Evolutionary conservation across 257 asterid genomes (phyloP).

Genomic region (Nemophila menziesii): DNA sequence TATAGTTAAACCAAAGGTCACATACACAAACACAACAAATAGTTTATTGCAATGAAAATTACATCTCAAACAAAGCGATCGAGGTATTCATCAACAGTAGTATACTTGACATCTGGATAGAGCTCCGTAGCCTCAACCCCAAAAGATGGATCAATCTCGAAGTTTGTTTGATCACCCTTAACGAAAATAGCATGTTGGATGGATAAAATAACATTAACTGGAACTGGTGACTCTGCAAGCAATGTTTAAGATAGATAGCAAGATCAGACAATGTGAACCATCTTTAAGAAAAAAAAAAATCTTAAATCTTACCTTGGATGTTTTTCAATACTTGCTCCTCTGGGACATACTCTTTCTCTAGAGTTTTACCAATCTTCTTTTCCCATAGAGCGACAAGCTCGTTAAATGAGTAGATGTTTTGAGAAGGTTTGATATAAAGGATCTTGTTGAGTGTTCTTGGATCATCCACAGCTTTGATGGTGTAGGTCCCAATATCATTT

Average conservation of each 20-base stretch:
- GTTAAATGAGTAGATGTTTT: conserved; percentile 35
- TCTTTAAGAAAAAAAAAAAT: conserved; percentile 17
- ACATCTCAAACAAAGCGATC: conserved; percentile 16
- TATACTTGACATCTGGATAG: conserved; percentile 14
- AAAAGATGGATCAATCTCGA: conserved; percentile 15
- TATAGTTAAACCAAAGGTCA: not conserved
- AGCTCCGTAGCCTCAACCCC: conserved; percentile 18
- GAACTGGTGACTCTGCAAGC: conserved; percentile 33
- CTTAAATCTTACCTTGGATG: conserved; percentile 32
- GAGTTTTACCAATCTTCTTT: conserved; percentile 35
- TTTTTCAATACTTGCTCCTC: conserved; percentile 39
- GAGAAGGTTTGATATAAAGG: conserved; percentile 38
- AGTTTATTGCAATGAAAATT: not conserved
- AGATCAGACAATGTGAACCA: not conserved
- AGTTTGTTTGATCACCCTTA: conserved; percentile 47
- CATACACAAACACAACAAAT: not conserved
- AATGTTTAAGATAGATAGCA: no score
- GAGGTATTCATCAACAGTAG: conserved; percentile 10
- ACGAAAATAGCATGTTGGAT: conserved; percentile 30
- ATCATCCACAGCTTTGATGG: conserved; percentile 46
- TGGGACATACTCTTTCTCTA: conserved; percentile 25
- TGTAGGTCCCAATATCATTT: conserved; percentile 39
- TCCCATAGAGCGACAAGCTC: conserved; percentile 45
- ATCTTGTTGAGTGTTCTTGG: conserved; percentile 38
- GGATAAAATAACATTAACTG: conserved; percentile 20